phyloP scores from a whole-genome alignment of 768 basidiomycete genomes.

The Chlorophyllum brunneum region DNA sequence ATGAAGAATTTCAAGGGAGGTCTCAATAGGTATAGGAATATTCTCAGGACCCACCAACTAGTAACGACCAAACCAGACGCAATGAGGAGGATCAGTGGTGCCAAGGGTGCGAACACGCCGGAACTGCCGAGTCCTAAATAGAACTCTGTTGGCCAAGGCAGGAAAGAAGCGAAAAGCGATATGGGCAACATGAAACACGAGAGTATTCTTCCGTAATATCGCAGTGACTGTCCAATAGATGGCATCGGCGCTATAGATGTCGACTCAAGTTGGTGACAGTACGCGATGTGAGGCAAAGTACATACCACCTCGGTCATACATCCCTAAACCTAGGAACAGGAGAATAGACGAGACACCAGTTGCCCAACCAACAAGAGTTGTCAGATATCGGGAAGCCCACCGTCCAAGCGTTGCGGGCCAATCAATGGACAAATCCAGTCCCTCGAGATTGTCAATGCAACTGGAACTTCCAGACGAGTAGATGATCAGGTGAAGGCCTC shows the following conservation, averaged over 20 bases:
- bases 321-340: slow-evolving; percentile 39
- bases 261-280: neutral
- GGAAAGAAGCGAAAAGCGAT: slow-evolving; percentile 42
- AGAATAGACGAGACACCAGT: slow-evolving; percentile 63
- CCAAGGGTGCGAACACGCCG: slow-evolving; percentile 43
- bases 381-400: slow-evolving; percentile 70
- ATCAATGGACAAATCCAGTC: slow-evolving; percentile 58
- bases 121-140: slow-evolving; percentile 62
- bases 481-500: slow-evolving; percentile 52
- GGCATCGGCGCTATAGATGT: slow-evolving; percentile 37
- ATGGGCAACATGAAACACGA: slow-evolving; percentile 39
- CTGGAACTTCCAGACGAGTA: slow-evolving; percentile 48
- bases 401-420: slow-evolving; percentile 69
- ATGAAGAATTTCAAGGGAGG: slow-evolving; percentile 26
- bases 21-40: slow-evolving; percentile 45
- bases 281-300: neutral
- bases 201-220: slow-evolving; percentile 32
- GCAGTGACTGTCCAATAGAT: slow-evolving; percentile 45
- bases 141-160: slow-evolving; percentile 53
- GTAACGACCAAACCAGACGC: slow-evolving; percentile 62
- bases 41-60: slow-evolving; percentile 50
- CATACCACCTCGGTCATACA: slow-evolving; percentile 26
- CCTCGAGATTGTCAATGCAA: slow-evolving; percentile 39
- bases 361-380: slow-evolving; percentile 68
- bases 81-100: slow-evolving; percentile 52